Percentiles rank a stretch among this genome's conserved stretches.
These are phyloP conservation scores for Didymellaceae sp. DNA, from an alignment of 2,329 filamentous ascomycete genomes.

Conservation along the genomic window DNA sequence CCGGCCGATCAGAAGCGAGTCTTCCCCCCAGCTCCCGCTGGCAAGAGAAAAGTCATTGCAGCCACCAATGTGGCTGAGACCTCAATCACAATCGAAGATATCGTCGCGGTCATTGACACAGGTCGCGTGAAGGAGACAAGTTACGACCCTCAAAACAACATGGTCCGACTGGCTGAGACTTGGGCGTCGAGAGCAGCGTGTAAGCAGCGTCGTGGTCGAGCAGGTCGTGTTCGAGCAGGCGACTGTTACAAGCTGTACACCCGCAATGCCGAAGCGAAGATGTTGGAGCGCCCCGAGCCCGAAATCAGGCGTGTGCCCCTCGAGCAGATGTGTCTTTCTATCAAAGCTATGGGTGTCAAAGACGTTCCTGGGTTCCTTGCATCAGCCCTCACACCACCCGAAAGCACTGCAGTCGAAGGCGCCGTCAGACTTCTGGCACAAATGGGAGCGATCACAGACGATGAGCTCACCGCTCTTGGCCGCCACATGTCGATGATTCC, in stretches of 20 bases:
- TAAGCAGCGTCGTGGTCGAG: conserved; percentile 91
- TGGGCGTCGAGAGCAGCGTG: conserved; percentile 95
- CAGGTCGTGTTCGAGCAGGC: conserved; percentile 88
- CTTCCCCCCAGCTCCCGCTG: conserved; percentile 75
- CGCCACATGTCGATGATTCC: conserved; percentile 95
- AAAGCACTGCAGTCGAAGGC: conserved; percentile 81
- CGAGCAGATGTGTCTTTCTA: conserved; percentile 92
- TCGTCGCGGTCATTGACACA: conserved; percentile 93
- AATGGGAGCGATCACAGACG: conserved; percentile 87
- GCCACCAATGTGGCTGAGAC: conserved; percentile 98
- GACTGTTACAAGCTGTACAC: conserved; percentile 97
- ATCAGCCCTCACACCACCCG: conserved; percentile 87
- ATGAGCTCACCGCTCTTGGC: conserved; percentile 87
- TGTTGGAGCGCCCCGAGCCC: conserved; percentile 92
- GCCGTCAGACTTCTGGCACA: conserved; percentile 79
- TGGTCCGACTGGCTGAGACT: conserved; percentile 91
- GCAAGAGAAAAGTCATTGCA: conserved; percentile 89
- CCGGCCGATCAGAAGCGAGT: conserved; percentile 87
- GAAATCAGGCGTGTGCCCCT: conserved; percentile 92
- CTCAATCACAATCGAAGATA: conserved; percentile 97
- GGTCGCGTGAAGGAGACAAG: conserved; percentile 96
- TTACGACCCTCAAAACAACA: conserved; percentile 89
- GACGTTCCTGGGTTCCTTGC: conserved; percentile 83
- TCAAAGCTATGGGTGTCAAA: conserved; percentile 90
- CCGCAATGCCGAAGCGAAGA: conserved; percentile 75